Percentiles rank a stretch among this genome's conserved stretches.
Evolutionary conservation across 768 basidiomycete genomes (phyloP).

Genomic region (Pulveroboletus sp.): DNA sequence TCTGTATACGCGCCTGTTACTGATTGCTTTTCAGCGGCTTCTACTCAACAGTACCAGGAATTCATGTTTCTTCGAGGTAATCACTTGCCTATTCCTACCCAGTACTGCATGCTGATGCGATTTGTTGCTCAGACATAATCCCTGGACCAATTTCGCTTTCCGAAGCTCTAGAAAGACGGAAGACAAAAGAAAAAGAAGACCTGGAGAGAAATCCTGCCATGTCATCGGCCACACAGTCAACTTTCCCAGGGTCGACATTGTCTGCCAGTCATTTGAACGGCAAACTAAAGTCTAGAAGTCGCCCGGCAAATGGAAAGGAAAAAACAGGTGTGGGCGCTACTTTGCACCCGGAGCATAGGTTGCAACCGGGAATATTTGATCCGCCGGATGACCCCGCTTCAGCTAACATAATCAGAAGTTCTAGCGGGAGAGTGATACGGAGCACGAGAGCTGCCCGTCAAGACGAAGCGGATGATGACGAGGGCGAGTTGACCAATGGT

Average conservation of each 20-base stretch:
- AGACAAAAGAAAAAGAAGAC: conserved; percentile 48
- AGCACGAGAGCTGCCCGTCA: conserved; percentile 27
- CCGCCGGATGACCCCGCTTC: conserved; percentile 17
- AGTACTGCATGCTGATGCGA: conserved; percentile 1
- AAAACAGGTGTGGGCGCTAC: conserved; percentile 28
- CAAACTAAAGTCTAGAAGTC: conserved; percentile 38
- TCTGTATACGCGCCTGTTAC: background rate
- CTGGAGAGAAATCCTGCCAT: conserved; percentile 58
- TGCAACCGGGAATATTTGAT: conserved; percentile 16
- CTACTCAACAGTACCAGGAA: conserved; percentile 59
- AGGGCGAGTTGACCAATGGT: conserved; percentile 21
- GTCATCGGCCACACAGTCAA: conserved; percentile 29
- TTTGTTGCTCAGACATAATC: conserved; percentile 50
- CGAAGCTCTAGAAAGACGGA: conserved; percentile 55
- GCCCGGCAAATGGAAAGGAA: conserved; percentile 34
- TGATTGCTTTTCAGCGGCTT: conserved; percentile 41
- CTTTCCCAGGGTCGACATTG: conserved; percentile 22
- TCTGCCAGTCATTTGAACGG: conserved; percentile 21
- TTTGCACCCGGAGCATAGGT: conserved; percentile 22
- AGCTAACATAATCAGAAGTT: conserved; percentile 24
- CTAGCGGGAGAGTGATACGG: conserved; percentile 28
- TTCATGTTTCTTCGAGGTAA: conserved; percentile 69
- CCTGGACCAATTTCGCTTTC: conserved; percentile 55
- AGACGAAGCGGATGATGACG: conserved; percentile 25
- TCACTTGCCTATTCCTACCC: background rate